Percentiles rank a stretch among this genome's conserved stretches.
phyloP scores from a whole-genome alignment of 2,329 filamentous ascomycete species.

The Colletotrichum abscissum region DNA sequence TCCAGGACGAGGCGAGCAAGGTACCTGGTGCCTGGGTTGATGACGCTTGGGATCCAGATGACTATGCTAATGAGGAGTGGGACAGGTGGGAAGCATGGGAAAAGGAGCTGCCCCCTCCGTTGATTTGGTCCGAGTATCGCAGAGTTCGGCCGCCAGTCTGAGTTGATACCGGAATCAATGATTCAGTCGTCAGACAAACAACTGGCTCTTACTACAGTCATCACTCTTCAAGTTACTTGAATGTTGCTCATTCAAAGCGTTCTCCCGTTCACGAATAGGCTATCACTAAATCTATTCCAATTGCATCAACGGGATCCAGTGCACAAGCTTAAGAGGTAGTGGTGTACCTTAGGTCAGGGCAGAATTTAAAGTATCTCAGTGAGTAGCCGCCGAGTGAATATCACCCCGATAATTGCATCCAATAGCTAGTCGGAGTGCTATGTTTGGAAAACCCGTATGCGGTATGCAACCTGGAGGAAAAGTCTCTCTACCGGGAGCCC shows the following conservation, averaged over 20 bases:
- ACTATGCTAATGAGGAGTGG: accelerated
- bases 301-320: no score
- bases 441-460: conserved; percentile 8
- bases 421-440: not conserved
- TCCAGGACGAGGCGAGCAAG: not conserved
- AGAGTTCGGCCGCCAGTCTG: not conserved
- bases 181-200: not conserved
- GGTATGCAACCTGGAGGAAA: not conserved
- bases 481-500: not conserved
- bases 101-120: not conserved
- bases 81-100: not conserved
- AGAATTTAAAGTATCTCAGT: not conserved
- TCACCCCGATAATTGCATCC: conserved; percentile 22
- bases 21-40: conserved; percentile 19
- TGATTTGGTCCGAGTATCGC: conserved; percentile 29
- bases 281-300: no score
- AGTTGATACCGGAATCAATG: not conserved
- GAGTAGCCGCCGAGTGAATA: not conserved
- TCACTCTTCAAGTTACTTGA: not conserved
- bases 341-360: no score
- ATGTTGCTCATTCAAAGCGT: no score
- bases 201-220: not conserved
- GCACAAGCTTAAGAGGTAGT: no score
- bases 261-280: no score
- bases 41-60: not conserved